Conservation (phyloP, 306 rosid species). For the Cucurbita moschata region DNA sequence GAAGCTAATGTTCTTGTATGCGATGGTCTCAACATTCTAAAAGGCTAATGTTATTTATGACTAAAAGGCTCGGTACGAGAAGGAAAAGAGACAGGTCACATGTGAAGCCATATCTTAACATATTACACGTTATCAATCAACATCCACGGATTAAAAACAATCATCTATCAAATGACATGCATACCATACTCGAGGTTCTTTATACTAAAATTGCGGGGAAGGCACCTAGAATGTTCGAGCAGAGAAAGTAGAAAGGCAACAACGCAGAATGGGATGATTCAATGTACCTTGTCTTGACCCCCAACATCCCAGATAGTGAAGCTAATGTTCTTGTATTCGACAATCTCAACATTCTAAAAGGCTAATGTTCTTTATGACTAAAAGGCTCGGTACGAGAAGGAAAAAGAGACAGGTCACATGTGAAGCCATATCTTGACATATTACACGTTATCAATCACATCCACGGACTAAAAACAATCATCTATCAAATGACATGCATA, state of each 20-base stretch:
- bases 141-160: neutral
- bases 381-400: neutral
- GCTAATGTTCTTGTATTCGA: conserved; percentile 95
- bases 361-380: conserved; percentile 57
- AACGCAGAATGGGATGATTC: neutral
- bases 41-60: conserved; percentile 54
- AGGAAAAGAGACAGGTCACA: neutral
- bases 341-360: conserved; percentile 59
- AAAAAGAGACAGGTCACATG: neutral
- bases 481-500: too few species aligned
- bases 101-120: neutral
- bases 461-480: too few species aligned
- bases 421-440: neutral
- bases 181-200: neutral
- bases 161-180: neutral
- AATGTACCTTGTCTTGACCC: conserved; percentile 73
- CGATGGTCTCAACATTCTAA: conserved; percentile 75
- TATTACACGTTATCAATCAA: neutral
- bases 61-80: neutral
- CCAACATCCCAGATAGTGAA: conserved; percentile 99
- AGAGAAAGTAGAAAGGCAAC: neutral
- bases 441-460: neutral
- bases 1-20: conserved; percentile 92
- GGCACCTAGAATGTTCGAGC: neutral
- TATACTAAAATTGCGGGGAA: neutral